A percentile compares a stretch with the other conserved stretches of the same genome.
Conservation (phyloP, 768 basidiomycete genomes). For the Strobilomyces echinocephalus region DNA sequence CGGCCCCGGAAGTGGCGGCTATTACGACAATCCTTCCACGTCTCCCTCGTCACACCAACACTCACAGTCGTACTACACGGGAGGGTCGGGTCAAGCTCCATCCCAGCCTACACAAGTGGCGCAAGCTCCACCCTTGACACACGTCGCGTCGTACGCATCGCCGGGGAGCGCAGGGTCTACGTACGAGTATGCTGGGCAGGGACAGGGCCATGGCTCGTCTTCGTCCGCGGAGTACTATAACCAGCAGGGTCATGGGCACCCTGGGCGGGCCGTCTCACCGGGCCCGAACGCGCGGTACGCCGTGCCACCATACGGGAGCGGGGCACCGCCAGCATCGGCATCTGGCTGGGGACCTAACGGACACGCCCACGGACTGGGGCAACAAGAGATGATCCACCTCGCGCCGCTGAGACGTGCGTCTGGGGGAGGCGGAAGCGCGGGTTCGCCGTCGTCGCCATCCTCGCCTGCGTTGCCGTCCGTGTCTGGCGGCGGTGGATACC, state of each 20-base stretch:
- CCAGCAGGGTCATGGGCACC: constrained; percentile 17
- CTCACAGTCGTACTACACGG: constrained; percentile 18
- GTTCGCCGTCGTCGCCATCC: constrained; percentile 26
- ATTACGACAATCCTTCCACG: constrained; percentile 24
- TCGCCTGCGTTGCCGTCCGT: constrained; percentile 25
- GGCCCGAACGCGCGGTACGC: constrained; percentile 18
- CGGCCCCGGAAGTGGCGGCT: constrained; percentile 15
- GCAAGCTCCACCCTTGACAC: constrained; percentile 14
- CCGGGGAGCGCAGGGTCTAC: constrained; percentile 21
- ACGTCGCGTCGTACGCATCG: constrained; percentile 20
- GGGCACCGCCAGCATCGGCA: not conserved
- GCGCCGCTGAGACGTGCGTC: constrained; percentile 29
- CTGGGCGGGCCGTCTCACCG: constrained; percentile 17
- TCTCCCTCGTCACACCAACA: constrained; percentile 22
- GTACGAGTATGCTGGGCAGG: constrained; percentile 21
- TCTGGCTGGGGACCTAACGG: constrained; percentile 18
- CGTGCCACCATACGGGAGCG: constrained; percentile 6
- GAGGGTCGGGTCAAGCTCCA: constrained; percentile 14
- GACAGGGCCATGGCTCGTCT: constrained; percentile 16
- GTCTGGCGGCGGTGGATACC: constrained; percentile 16
- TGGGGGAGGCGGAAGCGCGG: constrained; percentile 5
- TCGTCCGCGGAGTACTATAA: constrained; percentile 24
- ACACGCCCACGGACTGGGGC: constrained; percentile 19
- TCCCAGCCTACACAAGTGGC: constrained; percentile 18
- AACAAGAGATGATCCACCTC: constrained; percentile 33